Percentiles rank a stretch among this genome's conserved stretches.
These are phyloP conservation scores for Deinandra increscens DNA, from an alignment of 129 eudicot genomes.

Conservation along the genomic window DNA sequence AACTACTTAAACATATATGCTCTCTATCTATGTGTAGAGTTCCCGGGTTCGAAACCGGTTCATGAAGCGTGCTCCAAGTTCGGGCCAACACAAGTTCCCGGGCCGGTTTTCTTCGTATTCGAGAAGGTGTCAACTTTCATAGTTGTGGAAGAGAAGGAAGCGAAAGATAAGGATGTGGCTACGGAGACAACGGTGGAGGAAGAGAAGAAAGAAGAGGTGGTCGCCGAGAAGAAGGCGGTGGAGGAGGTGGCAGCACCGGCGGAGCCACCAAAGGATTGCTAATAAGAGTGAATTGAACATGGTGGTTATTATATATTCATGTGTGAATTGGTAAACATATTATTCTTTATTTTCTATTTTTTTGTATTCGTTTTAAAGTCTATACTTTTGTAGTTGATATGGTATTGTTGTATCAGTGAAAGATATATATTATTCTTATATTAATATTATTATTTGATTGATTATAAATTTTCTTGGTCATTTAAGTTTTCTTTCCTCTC, in stretches of 20 bases:
- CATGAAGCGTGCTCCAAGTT: constrained; percentile 58
- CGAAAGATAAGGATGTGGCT: constrained; percentile 39
- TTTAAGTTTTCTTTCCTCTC: too few relatives aligned
- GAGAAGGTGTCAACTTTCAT: constrained; percentile 72
- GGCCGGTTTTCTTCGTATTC: constrained; percentile 65
- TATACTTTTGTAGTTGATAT: constrained; percentile 30
- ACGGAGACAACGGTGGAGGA: constrained; percentile 25
- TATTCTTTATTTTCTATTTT: constrained; percentile 15
- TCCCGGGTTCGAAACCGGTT: constrained; percentile 79
- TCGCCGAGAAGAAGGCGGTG: constrained; percentile 9
- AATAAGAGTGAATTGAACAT: not conserved
- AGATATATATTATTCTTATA: constrained; percentile 8
- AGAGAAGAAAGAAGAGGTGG: constrained; percentile 38
- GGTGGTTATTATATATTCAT: not conserved
- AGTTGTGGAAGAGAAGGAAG: constrained; percentile 44
- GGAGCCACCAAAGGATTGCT: constrained; percentile 54
- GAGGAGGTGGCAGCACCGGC: constrained; percentile 40
- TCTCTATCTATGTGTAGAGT: constrained; percentile 36
- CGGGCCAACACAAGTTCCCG: constrained; percentile 61
- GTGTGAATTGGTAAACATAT: constrained; percentile 26
- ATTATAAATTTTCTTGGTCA: too few relatives aligned
- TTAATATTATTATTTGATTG: too few relatives aligned
- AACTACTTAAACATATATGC: not conserved
- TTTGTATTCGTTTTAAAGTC: constrained; percentile 16
- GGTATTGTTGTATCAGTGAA: constrained; percentile 21